Evolutionary conservation across 164 flowering plant species (phyloP), one percentile per base, ranked within the genome.

Genomic region (Tinospora cordifolia): DNA sequence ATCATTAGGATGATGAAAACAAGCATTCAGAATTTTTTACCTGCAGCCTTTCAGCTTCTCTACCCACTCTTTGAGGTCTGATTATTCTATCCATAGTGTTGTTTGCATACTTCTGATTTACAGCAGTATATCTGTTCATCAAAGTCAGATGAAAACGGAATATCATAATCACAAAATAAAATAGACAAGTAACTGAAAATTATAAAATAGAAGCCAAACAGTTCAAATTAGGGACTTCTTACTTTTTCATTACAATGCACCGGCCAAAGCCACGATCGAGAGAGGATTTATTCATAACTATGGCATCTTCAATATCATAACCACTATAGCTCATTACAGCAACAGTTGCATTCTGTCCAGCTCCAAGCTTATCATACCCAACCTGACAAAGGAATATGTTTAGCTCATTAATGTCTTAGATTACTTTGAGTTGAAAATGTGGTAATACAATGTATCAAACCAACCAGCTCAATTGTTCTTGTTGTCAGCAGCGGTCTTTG

Each of bases 321-420:
- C 99, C 99, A 82, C 90, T 90, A 62, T 87, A 92, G 78, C 98
- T 94, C 99, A 94, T 90, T n/a, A 92, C 99, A 75, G 98, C 97
- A 80, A 92, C 97, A 26, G 97, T 92, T 63, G 99, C 99, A 87
- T 92, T 92, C 77, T 92, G 99, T 64, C 99, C 99, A 6, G 99
- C 99, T 66, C 98, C 98, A 70, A 94, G 95, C 82, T 90, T 92
- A 75, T 95, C 99, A 75, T 87, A 95, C 8, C 85, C 84, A 69
- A 94, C 91, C 98, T 93, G 82, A 76, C 72, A 78, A 62, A 17
- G 44, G 66, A 71, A 36, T 21, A 22, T 62, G n/a, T n/a, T 69
- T 46, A 75, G 38, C 26, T 49, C 41, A 39, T n/a, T n/a, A 19
- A 30, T n/a, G 12, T 19, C 4, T 62, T 19, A 41, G 65, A 62